Conservation (phyloP, 1,139 yeast genomes). For the Candida labiduridarum region DNA sequence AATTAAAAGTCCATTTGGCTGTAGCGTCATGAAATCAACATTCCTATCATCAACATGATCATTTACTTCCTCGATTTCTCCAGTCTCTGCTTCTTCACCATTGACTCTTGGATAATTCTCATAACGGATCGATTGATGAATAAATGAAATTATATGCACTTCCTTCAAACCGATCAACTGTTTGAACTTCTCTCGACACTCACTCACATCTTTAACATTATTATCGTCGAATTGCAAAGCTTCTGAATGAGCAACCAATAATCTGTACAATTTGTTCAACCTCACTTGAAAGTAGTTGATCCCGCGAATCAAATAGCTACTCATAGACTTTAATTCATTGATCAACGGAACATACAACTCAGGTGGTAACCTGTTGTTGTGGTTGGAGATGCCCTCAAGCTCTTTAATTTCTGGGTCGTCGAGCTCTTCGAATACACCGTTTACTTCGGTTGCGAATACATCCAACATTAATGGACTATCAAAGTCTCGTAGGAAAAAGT, state of each 20-base stretch:
- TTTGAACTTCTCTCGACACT: slow-evolving; percentile 28
- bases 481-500: slow-evolving; percentile 44
- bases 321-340: slow-evolving; percentile 25
- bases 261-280: slow-evolving; percentile 27
- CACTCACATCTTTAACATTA: slow-evolving; percentile 28
- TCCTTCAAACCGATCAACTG: slow-evolving; percentile 30
- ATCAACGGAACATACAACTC: slow-evolving; percentile 22
- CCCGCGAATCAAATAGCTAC: slow-evolving; percentile 39
- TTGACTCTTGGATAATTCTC: slow-evolving; percentile 34
- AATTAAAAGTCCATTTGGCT: slow-evolving; percentile 21
- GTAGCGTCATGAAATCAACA: slow-evolving; percentile 21
- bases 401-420: slow-evolving; percentile 18
- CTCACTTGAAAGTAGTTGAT: slow-evolving; percentile 32
- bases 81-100: slow-evolving; percentile 1
- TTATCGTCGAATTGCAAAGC: slow-evolving; percentile 35
- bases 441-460: slow-evolving; percentile 30
- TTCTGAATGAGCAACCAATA: slow-evolving; percentile 29
- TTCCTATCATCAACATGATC: slow-evolving; percentile 9
- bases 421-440: slow-evolving; percentile 29
- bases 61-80: neutral
- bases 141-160: slow-evolving; percentile 29
- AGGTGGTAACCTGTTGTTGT: slow-evolving; percentile 14
- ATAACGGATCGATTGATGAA: slow-evolving; percentile 26
- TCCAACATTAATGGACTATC: slow-evolving; percentile 48
- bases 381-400: neutral